Evolutionary conservation across 202 grass and related monocot species (phyloP).

Genomic region (Hordeum pubiflorum): DNA sequence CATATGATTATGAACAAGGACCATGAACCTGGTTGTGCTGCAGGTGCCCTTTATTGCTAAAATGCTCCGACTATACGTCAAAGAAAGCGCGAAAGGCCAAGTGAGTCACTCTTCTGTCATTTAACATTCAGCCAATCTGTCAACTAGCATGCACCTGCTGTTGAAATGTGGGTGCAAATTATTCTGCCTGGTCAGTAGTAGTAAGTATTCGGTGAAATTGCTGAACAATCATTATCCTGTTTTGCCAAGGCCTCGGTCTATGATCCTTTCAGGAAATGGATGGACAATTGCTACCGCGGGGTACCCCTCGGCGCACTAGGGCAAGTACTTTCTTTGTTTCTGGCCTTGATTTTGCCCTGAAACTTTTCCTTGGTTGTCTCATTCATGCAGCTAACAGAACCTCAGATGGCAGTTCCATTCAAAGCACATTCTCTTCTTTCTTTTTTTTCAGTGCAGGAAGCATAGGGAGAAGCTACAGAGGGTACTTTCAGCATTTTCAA

Average conservation of each 20-base stretch:
- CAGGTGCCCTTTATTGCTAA: conserved; percentile 35
- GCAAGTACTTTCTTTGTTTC: conserved; percentile 23
- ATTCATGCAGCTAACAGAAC: not conserved
- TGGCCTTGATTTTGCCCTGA: not conserved
- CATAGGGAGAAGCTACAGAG: conserved; percentile 83
- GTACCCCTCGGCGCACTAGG: conserved; percentile 60
- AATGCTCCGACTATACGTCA: conserved; percentile 11
- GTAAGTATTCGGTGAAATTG: not conserved
- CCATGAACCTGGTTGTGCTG: not conserved
- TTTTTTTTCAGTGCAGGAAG: conserved; percentile 51
- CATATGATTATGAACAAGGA: not conserved
- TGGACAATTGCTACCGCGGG: conserved; percentile 52
- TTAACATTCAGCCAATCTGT: not conserved
- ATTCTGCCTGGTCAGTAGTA: not conserved
- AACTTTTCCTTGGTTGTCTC: not conserved
- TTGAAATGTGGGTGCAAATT: not conserved
- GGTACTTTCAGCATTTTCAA: conserved; percentile 80
- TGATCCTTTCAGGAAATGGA: conserved; percentile 56
- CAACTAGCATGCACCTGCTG: not conserved
- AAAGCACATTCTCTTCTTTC: not conserved
- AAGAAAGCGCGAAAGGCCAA: conserved; percentile 28
- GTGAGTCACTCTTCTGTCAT: conserved; percentile 20
- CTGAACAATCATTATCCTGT: conserved; percentile 3
- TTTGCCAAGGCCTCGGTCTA: conserved; percentile 32
- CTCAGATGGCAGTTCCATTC: not conserved